Conservation (phyloP, 495 filamentous ascomycete species). For the Elaphomyces granulatus region DNA sequence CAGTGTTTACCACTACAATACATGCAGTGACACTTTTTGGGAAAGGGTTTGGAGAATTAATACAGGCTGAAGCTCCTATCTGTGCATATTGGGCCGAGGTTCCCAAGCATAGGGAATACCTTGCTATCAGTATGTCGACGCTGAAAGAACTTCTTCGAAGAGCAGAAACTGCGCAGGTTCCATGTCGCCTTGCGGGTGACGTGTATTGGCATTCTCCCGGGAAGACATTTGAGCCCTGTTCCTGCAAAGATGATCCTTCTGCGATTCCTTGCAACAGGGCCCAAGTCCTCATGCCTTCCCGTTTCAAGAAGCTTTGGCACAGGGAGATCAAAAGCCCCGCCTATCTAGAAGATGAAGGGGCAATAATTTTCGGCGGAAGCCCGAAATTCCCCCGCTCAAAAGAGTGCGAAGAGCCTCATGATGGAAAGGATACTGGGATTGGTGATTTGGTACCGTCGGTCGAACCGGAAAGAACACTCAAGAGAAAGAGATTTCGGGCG, state of each 20-base stretch:
- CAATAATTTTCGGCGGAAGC: too few relatives aligned
- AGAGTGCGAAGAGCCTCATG: too few relatives aligned
- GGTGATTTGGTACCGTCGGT: too few relatives aligned
- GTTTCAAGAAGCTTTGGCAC: too few relatives aligned
- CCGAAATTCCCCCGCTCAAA: too few relatives aligned
- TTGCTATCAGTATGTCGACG: constrained; percentile 13
- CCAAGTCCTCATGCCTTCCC: not conserved
- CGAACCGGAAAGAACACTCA: too few relatives aligned
- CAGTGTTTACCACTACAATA: constrained; percentile 15
- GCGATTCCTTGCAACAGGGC: not conserved
- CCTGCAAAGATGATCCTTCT: not conserved
- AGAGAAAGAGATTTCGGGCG: too few relatives aligned
- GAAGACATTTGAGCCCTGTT: not conserved
- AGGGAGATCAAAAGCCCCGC: too few relatives aligned
- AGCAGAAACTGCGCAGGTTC: constrained; percentile 5
- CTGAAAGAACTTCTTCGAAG: constrained; percentile 14
- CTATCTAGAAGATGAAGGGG: too few relatives aligned
- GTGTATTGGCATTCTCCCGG: constrained; percentile 1
- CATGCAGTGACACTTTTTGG: constrained; percentile 19
- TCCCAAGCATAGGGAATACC: constrained; percentile 15
- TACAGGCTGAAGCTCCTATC: constrained; percentile 4
- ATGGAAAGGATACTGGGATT: too few relatives aligned
- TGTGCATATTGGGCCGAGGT: constrained; percentile 14
- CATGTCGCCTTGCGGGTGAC: constrained; percentile 1
- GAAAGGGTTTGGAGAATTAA: constrained; percentile 18